Evolutionary conservation across 164 flowering plant species (phyloP).

Genomic region (Taxillus chinensis): DNA sequence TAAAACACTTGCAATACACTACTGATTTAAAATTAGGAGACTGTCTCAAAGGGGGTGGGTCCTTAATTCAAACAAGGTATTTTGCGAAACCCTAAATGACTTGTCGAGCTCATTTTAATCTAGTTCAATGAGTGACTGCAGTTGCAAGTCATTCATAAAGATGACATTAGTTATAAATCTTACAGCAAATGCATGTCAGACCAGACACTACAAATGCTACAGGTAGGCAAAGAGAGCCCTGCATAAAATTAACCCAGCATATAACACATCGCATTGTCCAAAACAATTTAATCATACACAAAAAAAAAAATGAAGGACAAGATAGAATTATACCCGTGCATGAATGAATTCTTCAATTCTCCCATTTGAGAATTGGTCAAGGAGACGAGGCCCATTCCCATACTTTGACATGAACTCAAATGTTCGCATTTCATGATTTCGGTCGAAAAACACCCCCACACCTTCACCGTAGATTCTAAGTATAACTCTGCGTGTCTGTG

Average conservation of each 20-base stretch:
- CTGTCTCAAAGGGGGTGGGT: too few species aligned
- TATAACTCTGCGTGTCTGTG: conserved; percentile 39
- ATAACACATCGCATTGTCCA: too few species aligned
- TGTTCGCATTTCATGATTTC: conserved; percentile 56
- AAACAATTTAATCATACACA: neutral
- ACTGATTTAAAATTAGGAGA: too few species aligned
- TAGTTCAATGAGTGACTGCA: neutral
- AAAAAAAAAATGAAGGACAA: neutral
- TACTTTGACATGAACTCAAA: conserved; percentile 74
- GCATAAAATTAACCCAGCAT: too few species aligned
- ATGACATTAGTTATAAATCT: too few species aligned
- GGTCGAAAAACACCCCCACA: conserved; percentile 66
- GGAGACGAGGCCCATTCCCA: conserved; percentile 71
- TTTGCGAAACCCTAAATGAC: too few species aligned
- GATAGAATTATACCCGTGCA: conserved; percentile 44
- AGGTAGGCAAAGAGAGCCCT: too few species aligned
- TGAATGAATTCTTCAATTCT: conserved; percentile 80
- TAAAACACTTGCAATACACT: too few species aligned
- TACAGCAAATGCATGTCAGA: neutral
- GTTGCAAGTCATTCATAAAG: neutral
- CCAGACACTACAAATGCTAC: too few species aligned
- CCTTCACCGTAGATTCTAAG: conserved; percentile 80
- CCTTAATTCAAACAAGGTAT: too few species aligned
- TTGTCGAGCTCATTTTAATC: neutral
- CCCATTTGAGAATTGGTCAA: conserved; percentile 59